Evolutionary conservation across 2,329 filamentous ascomycete species (phyloP), one percentile per base, ranked within the genome.

Genomic region (Scedosporium boydii): DNA sequence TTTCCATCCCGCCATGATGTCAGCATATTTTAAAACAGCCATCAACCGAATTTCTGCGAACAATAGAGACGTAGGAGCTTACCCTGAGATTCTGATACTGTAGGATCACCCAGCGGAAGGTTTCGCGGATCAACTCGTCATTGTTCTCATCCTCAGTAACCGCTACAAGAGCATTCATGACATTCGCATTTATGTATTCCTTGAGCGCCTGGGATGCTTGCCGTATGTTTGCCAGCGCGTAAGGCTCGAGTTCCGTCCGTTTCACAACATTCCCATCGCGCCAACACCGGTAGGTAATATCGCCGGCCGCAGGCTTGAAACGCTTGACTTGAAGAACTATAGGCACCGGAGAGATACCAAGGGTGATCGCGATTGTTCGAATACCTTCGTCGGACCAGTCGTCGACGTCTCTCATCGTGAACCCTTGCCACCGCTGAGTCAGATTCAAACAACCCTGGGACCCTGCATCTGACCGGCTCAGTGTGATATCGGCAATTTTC

Each of bases 371-470:
- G 27, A 83, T 76, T 12, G 67, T 69, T 27, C 70, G 68, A 4
- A 72, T 53, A 0, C 66, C 61, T 0, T 68, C 63, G 29, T 66
- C 64, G 4, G 66, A 62, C 66, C 75, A 75, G 58, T 76, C 75
- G 0, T 66, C 65, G 1, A 82, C 69, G 60, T 82, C 74, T 46
- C 71, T 71, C 64, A 80, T 73, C 29, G 73, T 68, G 4, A 72
- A 73, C 5, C 75, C 76, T 1, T 66, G 57, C 76, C 78, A 81
- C 23, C 79, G 73, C 3, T 66, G 64, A 0, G 80, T 83, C 27
- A 82, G 70, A 2, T 70, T 67, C 14, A 81, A 71, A 27, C 38
- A 34, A 1, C 78, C 77, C 4, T 77, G 75, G 1, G 18, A n/a
- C 2, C 68, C 46, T n/a, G 14, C 29, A 14, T 62, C 61, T 5